Evolutionary conservation across 2,329 filamentous ascomycete species (phyloP).

Genomic region (Claviceps africana): DNA sequence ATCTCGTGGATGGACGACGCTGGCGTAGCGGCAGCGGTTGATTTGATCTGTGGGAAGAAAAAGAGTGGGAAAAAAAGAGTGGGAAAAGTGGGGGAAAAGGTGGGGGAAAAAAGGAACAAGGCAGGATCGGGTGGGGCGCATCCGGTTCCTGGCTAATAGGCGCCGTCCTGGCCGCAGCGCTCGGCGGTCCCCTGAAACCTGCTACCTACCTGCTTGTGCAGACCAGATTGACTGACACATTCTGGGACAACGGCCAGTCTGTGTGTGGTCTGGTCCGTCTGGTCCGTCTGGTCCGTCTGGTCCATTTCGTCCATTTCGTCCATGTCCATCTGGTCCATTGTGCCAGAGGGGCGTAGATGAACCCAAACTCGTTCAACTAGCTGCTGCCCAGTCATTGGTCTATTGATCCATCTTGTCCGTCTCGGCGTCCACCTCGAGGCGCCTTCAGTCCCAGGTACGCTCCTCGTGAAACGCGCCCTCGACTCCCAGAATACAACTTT

Average conservation of each 20-base stretch:
- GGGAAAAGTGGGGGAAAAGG: too few relatives aligned
- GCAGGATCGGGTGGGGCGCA: not conserved
- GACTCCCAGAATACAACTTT: constrained; percentile 8
- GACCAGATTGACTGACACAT: not conserved
- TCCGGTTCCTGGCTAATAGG: not conserved
- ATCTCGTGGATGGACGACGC: too few relatives aligned
- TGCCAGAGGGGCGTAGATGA: too few relatives aligned
- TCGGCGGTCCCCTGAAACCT: constrained; percentile 36
- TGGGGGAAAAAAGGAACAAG: too few relatives aligned
- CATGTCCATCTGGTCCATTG: too few relatives aligned
- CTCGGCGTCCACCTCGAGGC: not conserved
- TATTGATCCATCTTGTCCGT: not conserved
- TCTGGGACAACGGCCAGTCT: not conserved
- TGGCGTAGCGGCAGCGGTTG: too few relatives aligned
- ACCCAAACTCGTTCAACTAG: too few relatives aligned
- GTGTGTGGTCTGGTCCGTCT: not conserved
- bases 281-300: too few relatives aligned
- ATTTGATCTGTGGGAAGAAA: not conserved
- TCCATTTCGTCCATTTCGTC: too few relatives aligned
- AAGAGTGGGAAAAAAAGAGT: too few relatives aligned
- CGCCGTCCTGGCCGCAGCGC: constrained; percentile 6
- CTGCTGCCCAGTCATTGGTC: too few relatives aligned
- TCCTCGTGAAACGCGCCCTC: constrained; percentile 5
- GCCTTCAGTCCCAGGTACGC: not conserved
- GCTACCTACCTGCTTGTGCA: constrained; percentile 28